Percentiles rank a stretch among this genome's conserved stretches.
These are phyloP conservation scores for Calonectria honghensis DNA, from an alignment of 2,329 filamentous ascomycete genomes.

Conservation along the genomic window DNA sequence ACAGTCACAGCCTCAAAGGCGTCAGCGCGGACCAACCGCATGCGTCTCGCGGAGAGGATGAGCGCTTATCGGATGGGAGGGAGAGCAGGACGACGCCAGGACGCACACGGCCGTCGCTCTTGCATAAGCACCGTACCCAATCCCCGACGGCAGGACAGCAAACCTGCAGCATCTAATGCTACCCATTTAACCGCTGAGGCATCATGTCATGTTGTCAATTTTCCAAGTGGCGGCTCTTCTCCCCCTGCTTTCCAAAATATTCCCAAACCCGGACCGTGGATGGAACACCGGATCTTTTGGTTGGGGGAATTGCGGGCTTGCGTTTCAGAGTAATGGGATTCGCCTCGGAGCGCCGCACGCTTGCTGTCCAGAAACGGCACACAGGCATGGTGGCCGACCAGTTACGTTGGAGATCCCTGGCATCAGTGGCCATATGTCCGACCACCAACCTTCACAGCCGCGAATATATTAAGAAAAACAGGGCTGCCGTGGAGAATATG, in stretches of 20 bases:
- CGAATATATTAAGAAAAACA: not conserved
- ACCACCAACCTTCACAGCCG: slow-evolving; percentile 13
- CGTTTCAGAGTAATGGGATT: slow-evolving; percentile 26
- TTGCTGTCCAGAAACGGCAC: slow-evolving; percentile 6
- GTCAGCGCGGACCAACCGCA: slow-evolving; percentile 10
- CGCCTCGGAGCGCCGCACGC: not conserved
- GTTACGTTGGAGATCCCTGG: not conserved
- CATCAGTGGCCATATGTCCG: not conserved
- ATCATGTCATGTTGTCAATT: not conserved
- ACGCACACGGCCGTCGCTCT: not conserved
- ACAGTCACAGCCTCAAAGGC: not conserved
- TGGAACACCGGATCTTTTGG: slow-evolving; percentile 16
- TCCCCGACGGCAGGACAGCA: not conserved
- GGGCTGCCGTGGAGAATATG: not conserved
- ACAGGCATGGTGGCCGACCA: not conserved
- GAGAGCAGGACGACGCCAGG: not conserved
- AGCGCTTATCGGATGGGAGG: not conserved
- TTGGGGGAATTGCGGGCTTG: slow-evolving; percentile 5
- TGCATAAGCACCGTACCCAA: not conserved
- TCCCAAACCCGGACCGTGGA: slow-evolving; percentile 19
- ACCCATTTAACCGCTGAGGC: not conserved
- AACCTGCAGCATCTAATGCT: not conserved
- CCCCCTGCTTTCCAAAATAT: not conserved
- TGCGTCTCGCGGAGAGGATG: not conserved
- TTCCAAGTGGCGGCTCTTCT: not conserved